phyloP scores from a whole-genome alignment of 2,329 filamentous ascomycete species.

The Sodiomyces alkalinus region DNA sequence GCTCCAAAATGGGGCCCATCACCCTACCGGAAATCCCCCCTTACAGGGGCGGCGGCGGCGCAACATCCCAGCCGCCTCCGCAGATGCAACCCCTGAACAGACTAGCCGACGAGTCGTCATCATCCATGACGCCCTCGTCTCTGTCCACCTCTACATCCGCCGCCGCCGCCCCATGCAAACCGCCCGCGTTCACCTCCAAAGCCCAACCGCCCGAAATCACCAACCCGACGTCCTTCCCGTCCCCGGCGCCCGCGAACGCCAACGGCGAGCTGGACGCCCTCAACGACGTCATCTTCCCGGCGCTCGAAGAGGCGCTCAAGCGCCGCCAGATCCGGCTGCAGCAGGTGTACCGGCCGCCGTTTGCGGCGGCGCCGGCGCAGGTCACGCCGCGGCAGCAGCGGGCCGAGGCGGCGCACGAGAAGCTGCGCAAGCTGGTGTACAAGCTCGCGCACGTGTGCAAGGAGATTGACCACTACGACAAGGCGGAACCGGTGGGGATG shows the following conservation, averaged over 20 bases:
- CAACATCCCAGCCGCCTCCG: slow-evolving; percentile 4
- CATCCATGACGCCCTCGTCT: slow-evolving; percentile 6
- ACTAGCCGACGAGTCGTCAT: slow-evolving; percentile 8
- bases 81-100: slow-evolving; percentile 12
- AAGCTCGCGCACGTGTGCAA: slow-evolving; percentile 73
- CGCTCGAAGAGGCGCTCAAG: slow-evolving; percentile 79
- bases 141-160: slow-evolving; percentile 3
- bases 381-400: slow-evolving; percentile 52
- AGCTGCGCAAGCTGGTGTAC: slow-evolving; percentile 63
- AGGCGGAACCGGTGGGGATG: slow-evolving; percentile 81
- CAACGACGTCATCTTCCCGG: slow-evolving; percentile 82
- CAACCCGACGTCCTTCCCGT: slow-evolving; percentile 36
- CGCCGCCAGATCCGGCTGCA: slow-evolving; percentile 53
- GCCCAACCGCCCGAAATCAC: slow-evolving; percentile 17
- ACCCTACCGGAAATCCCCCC: slow-evolving; percentile 40
- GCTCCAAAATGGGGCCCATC: slow-evolving; percentile 24
- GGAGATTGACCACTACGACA: slow-evolving; percentile 82
- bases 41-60: slow-evolving; percentile 23
- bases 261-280: slow-evolving; percentile 70
- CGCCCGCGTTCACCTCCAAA: slow-evolving; percentile 13
- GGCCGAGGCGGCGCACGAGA: slow-evolving; percentile 60
- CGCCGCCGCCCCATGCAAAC: slow-evolving; percentile 4
- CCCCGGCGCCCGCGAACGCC: slow-evolving; percentile 38
- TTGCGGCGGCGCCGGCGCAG: slow-evolving; percentile 16
- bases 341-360: slow-evolving; percentile 26